A percentile compares a stretch with the other conserved stretches of the same genome.
Conservation (phyloP, 768 basidiomycete genomes). For the Asterophora lycoperdoides region DNA sequence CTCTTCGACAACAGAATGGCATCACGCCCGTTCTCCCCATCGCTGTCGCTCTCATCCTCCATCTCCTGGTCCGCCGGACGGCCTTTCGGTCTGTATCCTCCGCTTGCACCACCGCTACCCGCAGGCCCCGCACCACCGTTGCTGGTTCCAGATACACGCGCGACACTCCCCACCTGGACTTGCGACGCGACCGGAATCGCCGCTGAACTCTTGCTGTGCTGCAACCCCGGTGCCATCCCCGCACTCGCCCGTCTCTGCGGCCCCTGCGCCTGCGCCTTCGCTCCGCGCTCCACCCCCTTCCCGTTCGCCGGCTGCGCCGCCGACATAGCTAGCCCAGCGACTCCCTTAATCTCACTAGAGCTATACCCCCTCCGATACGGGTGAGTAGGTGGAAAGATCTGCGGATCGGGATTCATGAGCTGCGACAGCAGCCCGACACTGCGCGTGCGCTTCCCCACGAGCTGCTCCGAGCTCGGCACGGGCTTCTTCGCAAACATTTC, state of each 20-base stretch:
- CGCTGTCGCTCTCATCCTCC: constrained; percentile 61
- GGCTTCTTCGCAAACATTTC: constrained; percentile 76
- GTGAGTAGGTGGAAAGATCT: constrained; percentile 53
- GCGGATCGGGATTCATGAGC: constrained; percentile 69
- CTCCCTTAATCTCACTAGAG: constrained; percentile 43
- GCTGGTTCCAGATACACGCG: not conserved
- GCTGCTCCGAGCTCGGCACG: constrained; percentile 54
- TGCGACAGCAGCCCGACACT: constrained; percentile 58
- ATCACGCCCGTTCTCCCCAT: constrained; percentile 37
- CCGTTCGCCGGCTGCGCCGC: no score
- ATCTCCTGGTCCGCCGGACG: constrained; percentile 62
- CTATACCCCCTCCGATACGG: constrained; percentile 52
- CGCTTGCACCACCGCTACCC: constrained; percentile 8
- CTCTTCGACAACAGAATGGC: constrained; percentile 58
- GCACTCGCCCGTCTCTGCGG: constrained; percentile 6
- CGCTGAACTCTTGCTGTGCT: constrained; percentile 52
- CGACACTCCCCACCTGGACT: constrained; percentile 29
- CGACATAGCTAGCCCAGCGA: constrained; percentile 14
- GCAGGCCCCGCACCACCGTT: not conserved
- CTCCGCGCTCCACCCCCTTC: not conserved
- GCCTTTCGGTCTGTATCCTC: constrained; percentile 60
- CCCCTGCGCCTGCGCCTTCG: not conserved
- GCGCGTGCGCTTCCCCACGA: constrained; percentile 32
- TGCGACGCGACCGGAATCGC: constrained; percentile 53
- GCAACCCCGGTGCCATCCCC: constrained; percentile 28